Base-by-base conservation (phyloP, 805 yeast genomes). In the Pichia ethanolica region DNA sequence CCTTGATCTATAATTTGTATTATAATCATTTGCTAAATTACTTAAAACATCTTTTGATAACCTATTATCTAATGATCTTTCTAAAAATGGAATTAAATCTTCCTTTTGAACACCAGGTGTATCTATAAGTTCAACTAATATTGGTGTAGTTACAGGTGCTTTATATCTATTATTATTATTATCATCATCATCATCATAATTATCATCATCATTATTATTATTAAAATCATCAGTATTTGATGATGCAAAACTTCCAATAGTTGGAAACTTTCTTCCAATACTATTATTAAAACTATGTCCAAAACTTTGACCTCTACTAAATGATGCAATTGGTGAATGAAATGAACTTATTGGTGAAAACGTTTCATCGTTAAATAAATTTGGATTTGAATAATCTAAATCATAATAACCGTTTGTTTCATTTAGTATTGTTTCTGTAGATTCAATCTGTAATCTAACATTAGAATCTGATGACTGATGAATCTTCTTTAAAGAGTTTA, bases 71-170 rank as follows among this genome's bases (percentile, higher is more conserved):
- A 86, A 56, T 0, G 89, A 83, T 3, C 83, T 82, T 56, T 86
- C 93, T 40, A 86, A 64, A 59, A 86, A 86, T 1, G 93, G 95
- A 9, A 86, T 86, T 34, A 82, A 75, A 56, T 78, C 79, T 47
- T 78, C 78, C 5, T 83, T 77, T 42, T 79, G 76, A 62, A 82
- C 83, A 3, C 85, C 80, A 0, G 90, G 89, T 0, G 91, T 82
- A 57, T 86, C 95, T 1, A 86, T 78, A 34, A 86, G 67, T 59
- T 86, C 95, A 5, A 83, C 68, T 33, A 80, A 63, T 10, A 84
- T 77, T 1, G 89, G 87, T 0, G 84, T 68, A 12, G 76, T 69
- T 4, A 66, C 62, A 0, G 87, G 87, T 0, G 79, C 78, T 2
- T 57, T 49, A 55, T 75, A 73, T 7, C 56, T 41, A 20, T 56